A percentile compares a stretch with the other conserved stretches of the same genome.
These are phyloP conservation scores for Metschnikowia chrysomelidarum DNA, from an alignment of 805 yeast genomes.

Conservation along the genomic window DNA sequence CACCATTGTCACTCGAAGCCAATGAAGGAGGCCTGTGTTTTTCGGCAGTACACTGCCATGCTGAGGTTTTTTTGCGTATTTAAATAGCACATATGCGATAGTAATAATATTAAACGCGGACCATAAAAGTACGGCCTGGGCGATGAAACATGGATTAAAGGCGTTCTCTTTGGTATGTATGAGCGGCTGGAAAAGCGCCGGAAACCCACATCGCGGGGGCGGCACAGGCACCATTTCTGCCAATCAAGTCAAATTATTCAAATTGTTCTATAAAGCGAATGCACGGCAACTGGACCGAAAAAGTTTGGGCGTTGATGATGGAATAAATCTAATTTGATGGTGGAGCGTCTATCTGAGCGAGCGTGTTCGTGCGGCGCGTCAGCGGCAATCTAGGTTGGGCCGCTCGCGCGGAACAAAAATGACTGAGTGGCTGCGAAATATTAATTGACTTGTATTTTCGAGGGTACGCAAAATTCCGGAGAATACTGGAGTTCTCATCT, in stretches of 20 bases:
- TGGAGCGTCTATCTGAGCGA: not conserved
- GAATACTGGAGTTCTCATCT: too few species aligned
- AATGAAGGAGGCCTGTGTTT: conserved; percentile 27
- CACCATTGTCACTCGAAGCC: conserved; percentile 22
- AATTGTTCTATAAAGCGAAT: too few species aligned
- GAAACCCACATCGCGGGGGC: conserved; percentile 21
- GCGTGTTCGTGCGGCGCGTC: not conserved
- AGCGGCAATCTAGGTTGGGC: not conserved
- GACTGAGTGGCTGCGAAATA: too few species aligned
- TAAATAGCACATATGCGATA: conserved; percentile 3
- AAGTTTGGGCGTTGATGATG: not conserved
- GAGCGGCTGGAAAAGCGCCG: conserved; percentile 21
- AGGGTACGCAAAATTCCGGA: too few species aligned
- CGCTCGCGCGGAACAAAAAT: not conserved
- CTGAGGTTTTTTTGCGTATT: not conserved
- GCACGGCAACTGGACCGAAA: not conserved
- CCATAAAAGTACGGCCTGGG: conserved; percentile 14
- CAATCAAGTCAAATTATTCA: too few species aligned
- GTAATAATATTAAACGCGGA: conserved; percentile 8
- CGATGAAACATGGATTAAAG: conserved; percentile 35
- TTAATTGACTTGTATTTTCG: too few species aligned
- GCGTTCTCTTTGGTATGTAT: conserved; percentile 29
- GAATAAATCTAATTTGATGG: not conserved
- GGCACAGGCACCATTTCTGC: conserved; percentile 11
- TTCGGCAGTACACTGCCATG: conserved; percentile 23